phyloP scores from a whole-genome alignment of 106 monocot genomes.

The Apostasia ramifera region DNA sequence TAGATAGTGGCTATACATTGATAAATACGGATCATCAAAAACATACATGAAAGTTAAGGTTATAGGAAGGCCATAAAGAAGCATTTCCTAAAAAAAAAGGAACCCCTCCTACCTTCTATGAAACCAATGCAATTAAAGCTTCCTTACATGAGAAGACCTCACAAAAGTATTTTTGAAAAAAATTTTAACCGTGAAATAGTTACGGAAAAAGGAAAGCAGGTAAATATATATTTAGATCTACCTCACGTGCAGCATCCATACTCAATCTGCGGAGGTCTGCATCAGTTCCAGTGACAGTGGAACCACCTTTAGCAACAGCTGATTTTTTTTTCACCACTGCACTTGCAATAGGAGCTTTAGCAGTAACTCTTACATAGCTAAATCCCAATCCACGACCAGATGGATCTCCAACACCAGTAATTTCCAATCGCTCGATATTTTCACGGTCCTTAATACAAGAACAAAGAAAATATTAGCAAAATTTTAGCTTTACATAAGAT shows the following conservation, averaged over 20 bases:
- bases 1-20: too few species aligned
- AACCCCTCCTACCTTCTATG: too few species aligned
- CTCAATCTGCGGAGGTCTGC: slow-evolving; percentile 96
- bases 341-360: slow-evolving; percentile 67
- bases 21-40: too few species aligned
- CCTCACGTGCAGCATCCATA: slow-evolving; percentile 99
- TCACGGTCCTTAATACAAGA: slow-evolving; percentile 50
- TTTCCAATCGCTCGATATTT: slow-evolving; percentile 93
- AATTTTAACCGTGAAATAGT: too few species aligned
- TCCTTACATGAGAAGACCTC: too few species aligned
- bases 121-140: too few species aligned
- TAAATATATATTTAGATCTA: slow-evolving; percentile 12
- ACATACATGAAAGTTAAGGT: too few species aligned
- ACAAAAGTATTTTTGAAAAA: too few species aligned
- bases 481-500: too few species aligned
- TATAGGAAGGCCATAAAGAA: too few species aligned
- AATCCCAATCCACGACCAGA: slow-evolving; percentile 97
- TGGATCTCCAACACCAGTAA: slow-evolving; percentile 98
- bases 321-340: slow-evolving; percentile 78
- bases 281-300: slow-evolving; percentile 96
- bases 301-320: slow-evolving; percentile 53
- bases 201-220: background rate
- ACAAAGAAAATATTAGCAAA: background rate
- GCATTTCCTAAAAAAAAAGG: too few species aligned
- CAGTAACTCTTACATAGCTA: slow-evolving; percentile 86